A percentile compares a stretch with the other conserved stretches of the same genome.
These are phyloP conservation scores for Alternaria ventricosa DNA, from an alignment of 2,329 filamentous ascomycete species.

Conservation along the genomic window DNA sequence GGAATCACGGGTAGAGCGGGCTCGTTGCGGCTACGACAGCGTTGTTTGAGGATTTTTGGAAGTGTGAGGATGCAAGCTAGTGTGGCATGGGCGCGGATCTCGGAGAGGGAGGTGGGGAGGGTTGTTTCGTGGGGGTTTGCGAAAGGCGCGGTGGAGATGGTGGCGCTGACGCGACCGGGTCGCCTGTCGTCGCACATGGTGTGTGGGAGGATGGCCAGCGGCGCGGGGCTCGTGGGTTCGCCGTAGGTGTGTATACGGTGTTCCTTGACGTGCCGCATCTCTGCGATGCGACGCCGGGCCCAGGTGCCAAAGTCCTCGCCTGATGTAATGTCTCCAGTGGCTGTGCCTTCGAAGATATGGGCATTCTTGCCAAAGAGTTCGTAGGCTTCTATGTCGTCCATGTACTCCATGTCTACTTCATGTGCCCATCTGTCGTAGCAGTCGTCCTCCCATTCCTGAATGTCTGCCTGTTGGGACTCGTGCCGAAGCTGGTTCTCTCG, in stretches of 20 bases:
- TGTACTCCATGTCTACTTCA: not conserved
- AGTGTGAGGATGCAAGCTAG: not conserved
- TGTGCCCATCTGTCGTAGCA: not conserved
- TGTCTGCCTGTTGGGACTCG: not conserved
- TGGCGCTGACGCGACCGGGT: not conserved
- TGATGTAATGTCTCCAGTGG: not conserved
- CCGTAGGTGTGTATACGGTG: not conserved
- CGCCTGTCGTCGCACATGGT: not conserved
- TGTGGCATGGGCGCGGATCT: conserved; percentile 4
- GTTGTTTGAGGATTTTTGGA: not conserved
- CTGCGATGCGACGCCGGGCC: conserved; percentile 11
- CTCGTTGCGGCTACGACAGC: not conserved
- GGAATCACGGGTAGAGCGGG: not conserved
- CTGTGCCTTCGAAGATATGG: not conserved
- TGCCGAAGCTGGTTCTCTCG: not conserved
- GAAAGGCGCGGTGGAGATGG: not conserved
- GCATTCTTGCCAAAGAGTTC: not conserved
- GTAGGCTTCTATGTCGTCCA: conserved; percentile 6
- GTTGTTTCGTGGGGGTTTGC: conserved; percentile 3
- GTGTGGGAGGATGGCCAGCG: not conserved
- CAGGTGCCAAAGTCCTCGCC: conserved; percentile 15
- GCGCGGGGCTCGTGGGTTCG: not conserved
- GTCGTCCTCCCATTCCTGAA: not conserved
- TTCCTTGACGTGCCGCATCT: conserved; percentile 18
- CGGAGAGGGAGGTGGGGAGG: not conserved